phyloP scores from a whole-genome alignment of 768 basidiomycete genomes.

The Tubosaeta sp. region DNA sequence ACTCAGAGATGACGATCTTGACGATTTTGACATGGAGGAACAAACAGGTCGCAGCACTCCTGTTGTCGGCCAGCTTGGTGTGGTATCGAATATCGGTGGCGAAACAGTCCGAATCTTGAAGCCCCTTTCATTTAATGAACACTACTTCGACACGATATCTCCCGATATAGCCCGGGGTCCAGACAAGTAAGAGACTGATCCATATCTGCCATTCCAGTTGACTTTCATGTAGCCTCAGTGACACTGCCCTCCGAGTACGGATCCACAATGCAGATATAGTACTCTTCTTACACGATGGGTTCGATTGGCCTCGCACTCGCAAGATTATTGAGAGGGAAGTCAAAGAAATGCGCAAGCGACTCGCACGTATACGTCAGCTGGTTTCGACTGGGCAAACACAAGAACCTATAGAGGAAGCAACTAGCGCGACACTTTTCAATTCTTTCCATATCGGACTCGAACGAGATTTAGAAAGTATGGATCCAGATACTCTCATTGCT shows the following conservation, averaged over 20 bases:
- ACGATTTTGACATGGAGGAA: conserved; percentile 51
- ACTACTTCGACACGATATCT: conserved; percentile 66
- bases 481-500: conserved; percentile 73
- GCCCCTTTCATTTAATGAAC: conserved; percentile 62
- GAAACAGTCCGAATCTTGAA: conserved; percentile 83
- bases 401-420: conserved; percentile 67
- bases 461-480: conserved; percentile 67
- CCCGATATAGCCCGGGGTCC: conserved; percentile 47
- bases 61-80: conserved; percentile 31
- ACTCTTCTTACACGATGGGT: conserved; percentile 85
- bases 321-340: conserved; percentile 84
- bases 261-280: conserved; percentile 59
- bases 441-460: conserved; percentile 93
- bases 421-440: conserved; percentile 81
- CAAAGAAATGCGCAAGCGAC: conserved; percentile 78
- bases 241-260: conserved; percentile 49
- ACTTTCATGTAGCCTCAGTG: conserved; percentile 34
- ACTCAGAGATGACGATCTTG: conserved; percentile 66
- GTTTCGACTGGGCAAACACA: conserved; percentile 86
- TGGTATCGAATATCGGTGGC: conserved; percentile 65
- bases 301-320: conserved; percentile 88
- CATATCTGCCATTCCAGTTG: conserved; percentile 4
- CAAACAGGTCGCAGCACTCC: conserved; percentile 12
- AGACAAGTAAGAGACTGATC: conserved; percentile 39
- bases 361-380: conserved; percentile 88